phyloP scores from a whole-genome alignment of 1,139 yeast genomes.

The Lodderomyces metapsilosis region DNA sequence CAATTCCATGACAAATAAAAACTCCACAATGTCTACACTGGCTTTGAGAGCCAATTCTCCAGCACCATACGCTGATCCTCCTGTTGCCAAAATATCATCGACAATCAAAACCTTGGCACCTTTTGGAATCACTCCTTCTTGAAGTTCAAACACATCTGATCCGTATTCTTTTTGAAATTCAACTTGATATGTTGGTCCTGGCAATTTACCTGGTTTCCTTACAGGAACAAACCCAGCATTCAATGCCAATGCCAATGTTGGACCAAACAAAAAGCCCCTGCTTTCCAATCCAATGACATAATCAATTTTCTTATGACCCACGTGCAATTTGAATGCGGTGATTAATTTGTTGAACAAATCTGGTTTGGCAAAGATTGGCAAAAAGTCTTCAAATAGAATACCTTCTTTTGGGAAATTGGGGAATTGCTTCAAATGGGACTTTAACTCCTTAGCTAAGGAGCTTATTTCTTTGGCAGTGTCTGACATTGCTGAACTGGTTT shows the following conservation, averaged over 20 bases:
- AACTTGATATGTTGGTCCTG: constrained; percentile 76
- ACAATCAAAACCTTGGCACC: constrained; percentile 84
- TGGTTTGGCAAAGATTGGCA: constrained; percentile 89
- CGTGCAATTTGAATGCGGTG: constrained; percentile 74
- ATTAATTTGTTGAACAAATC: constrained; percentile 74
- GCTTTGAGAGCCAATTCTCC: constrained; percentile 71
- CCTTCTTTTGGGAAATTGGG: constrained; percentile 94
- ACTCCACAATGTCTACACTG: constrained; percentile 75
- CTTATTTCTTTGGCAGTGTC: constrained; percentile 26
- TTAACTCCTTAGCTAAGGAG: constrained; percentile 57
- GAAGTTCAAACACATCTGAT: constrained; percentile 83
- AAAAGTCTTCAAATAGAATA: constrained; percentile 90
- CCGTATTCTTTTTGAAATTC: constrained; percentile 92
- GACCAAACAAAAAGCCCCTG: constrained; percentile 95
- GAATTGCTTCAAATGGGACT: constrained; percentile 70
- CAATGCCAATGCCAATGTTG: constrained; percentile 85
- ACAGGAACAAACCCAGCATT: constrained; percentile 92
- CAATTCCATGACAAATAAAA: constrained; percentile 86
- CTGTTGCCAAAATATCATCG: constrained; percentile 97
- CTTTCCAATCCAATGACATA: constrained; percentile 93
- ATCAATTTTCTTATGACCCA: constrained; percentile 71
- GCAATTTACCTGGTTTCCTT: constrained; percentile 92
- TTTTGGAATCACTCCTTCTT: constrained; percentile 73
- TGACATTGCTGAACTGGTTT: constrained; percentile 10
- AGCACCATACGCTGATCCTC: constrained; percentile 94